Conservation (phyloP, 1,139 yeast species). For the Scheffersomyces titani region DNA sequence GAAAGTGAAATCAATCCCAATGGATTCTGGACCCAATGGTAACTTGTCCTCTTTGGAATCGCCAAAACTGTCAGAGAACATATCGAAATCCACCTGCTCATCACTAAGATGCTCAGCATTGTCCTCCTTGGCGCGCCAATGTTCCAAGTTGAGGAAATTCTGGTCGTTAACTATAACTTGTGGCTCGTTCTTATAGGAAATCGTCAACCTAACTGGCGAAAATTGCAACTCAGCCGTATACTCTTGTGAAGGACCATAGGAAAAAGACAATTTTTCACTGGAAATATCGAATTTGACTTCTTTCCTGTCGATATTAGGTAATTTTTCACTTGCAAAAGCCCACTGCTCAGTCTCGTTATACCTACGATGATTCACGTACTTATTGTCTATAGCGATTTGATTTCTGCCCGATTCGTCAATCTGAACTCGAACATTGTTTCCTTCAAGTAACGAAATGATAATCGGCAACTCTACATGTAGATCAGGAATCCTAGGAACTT, state of each 20-base stretch:
- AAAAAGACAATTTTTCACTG: constrained; percentile 25
- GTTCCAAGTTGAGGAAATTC: constrained; percentile 76
- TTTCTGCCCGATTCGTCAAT: constrained; percentile 60
- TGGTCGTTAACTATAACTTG: constrained; percentile 68
- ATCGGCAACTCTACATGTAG: constrained; percentile 49
- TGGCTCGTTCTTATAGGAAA: constrained; percentile 43
- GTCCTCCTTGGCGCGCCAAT: constrained; percentile 50
- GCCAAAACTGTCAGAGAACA: constrained; percentile 60
- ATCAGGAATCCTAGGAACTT: constrained; percentile 22
- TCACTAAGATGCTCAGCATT: constrained; percentile 45
- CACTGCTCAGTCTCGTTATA: constrained; percentile 63
- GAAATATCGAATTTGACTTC: constrained; percentile 11
- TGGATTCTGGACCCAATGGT: constrained; percentile 88
- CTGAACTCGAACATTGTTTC: constrained; percentile 57
- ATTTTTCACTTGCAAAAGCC: constrained; percentile 45
- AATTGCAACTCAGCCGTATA: constrained; percentile 42
- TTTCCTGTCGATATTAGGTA: constrained; percentile 8
- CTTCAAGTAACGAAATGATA: constrained; percentile 53
- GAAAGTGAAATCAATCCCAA: constrained; percentile 76
- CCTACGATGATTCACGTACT: constrained; percentile 40
- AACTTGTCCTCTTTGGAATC: constrained; percentile 62
- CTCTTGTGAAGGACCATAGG: constrained; percentile 41
- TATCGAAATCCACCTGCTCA: constrained; percentile 58
- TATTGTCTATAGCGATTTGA: constrained; percentile 6
- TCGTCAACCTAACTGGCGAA: constrained; percentile 54